Conservation (phyloP, 192 early-diverging fungal genomes). For the Entrophospora sp. region DNA sequence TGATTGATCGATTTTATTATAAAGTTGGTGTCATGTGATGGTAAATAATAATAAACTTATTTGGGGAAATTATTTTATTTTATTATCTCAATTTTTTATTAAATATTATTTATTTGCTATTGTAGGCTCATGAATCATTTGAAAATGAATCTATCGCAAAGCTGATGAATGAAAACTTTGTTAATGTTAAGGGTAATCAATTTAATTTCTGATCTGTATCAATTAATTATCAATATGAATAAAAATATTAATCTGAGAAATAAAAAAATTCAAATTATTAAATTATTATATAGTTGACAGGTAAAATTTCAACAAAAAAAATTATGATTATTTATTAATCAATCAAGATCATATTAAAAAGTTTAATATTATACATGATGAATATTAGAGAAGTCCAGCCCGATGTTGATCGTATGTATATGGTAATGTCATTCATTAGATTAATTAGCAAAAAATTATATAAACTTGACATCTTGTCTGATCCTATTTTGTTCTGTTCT, state of each 20-base stretch:
- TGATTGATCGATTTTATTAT: background rate
- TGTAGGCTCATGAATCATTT: conserved; percentile 50
- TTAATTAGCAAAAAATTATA: too few relatives aligned
- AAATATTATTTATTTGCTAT: background rate
- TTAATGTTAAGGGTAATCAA: conserved; percentile 49
- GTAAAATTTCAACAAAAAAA: too few relatives aligned
- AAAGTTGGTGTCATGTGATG: conserved; percentile 60
- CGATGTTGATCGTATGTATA: conserved; percentile 56
- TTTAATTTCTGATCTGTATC: too few relatives aligned
- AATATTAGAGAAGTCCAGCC: conserved; percentile 46
- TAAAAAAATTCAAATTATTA: background rate
- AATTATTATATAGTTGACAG: conserved; percentile 21
- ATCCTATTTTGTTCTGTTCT: too few relatives aligned
- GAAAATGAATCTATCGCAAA: conserved; percentile 44
- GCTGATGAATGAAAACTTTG: conserved; percentile 51
- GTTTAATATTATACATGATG: background rate
- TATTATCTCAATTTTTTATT: background rate
- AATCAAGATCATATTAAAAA: too few relatives aligned
- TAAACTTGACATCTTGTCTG: too few relatives aligned
- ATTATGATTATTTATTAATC: too few relatives aligned
- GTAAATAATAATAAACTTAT: conserved; percentile 2
- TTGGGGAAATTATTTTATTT: background rate
- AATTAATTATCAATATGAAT: too few relatives aligned
- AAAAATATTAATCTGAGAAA: too few relatives aligned
- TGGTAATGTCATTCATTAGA: too few relatives aligned